Evolutionary conservation across 108 stramenopile genomes (phyloP), one percentile per base, ranked within the genome.

Genomic region (Skeletonema costatum): DNA sequence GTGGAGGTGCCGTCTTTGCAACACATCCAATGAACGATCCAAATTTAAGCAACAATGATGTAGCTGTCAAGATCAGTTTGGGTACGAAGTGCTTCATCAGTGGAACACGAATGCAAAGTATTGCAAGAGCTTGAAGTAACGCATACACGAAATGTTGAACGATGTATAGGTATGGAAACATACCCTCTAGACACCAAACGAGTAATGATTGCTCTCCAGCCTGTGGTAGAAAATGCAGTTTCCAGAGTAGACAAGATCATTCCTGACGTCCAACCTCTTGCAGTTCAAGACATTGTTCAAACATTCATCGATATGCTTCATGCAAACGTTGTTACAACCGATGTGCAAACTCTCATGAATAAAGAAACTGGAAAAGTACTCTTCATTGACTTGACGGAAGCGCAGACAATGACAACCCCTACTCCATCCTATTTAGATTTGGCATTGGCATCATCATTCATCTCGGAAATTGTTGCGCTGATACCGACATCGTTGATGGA

Each of bases 301-400:
- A 82, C 83, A 8, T 32, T 84, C 79, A 58, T 84, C 14, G 83
- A 88, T 62, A 86, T 88, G 80, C 16, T 88, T 5, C 67, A 64
- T 25, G 87, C 85, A 5, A 69, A 76, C 32, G 69, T 88, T 10
- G 80, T 78, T 14, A 86, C 85, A 0, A 81, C 68, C n/a, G 87
- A 88, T 74, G 80, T 88, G 7, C 85, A 88, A 46, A 75, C 80
- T 10, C 73, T 88, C 44, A 84, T 88, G 25, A 70, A 83, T 0
- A 65, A 66, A 42, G 39, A 71, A 17, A 86, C 85, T 44, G 87
- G 87, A 14, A 21, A 70, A 14, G 71, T 81, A 14, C 32, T 88
- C 0, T 84, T 88, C 38, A 88, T 88, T 71, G 87, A 88, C 59
- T 74, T 88, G 83, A 88, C 85, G 17, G 85, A 88, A 68, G 87